phyloP scores from a whole-genome alignment of 2,329 filamentous ascomycete genomes.

The Ceratocystis cubensis region DNA sequence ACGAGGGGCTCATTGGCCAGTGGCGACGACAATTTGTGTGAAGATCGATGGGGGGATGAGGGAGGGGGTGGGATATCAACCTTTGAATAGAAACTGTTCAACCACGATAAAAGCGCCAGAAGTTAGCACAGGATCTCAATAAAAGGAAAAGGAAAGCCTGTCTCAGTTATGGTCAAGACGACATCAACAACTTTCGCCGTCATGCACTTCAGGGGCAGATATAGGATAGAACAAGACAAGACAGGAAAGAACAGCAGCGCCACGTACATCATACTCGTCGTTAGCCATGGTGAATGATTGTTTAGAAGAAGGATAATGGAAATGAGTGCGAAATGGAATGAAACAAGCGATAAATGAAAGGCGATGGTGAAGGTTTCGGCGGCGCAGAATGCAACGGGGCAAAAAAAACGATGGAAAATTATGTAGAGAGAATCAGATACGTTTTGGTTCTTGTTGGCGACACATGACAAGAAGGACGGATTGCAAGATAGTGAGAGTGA shows the following conservation, averaged over 20 bases:
- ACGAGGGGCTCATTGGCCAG: conserved; percentile 16
- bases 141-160: conserved; percentile 21
- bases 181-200: not conserved
- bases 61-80: conserved; percentile 36
- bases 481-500: not conserved
- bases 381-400: not conserved
- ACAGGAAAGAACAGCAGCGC: conserved; percentile 22
- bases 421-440: conserved; percentile 4
- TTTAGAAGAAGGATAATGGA: conserved; percentile 17
- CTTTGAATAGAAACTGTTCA: conserved; percentile 94
- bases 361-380: conserved; percentile 11
- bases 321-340: conserved; percentile 13
- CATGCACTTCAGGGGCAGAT: not conserved
- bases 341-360: conserved; percentile 15
- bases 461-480: conserved; percentile 9
- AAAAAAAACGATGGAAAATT: conserved; percentile 8
- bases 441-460: conserved; percentile 14
- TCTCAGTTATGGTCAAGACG: not conserved
- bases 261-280: conserved; percentile 94
- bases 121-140: not conserved
- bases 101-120: not conserved
- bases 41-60: conserved; percentile 16
- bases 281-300: conserved; percentile 66
- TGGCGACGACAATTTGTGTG: not conserved
- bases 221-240: conserved; percentile 28